Evolutionary conservation across 2,329 filamentous ascomycete genomes (phyloP), one percentile per base, ranked within the genome.

Genomic region (Phialemonium atrogriseum): DNA sequence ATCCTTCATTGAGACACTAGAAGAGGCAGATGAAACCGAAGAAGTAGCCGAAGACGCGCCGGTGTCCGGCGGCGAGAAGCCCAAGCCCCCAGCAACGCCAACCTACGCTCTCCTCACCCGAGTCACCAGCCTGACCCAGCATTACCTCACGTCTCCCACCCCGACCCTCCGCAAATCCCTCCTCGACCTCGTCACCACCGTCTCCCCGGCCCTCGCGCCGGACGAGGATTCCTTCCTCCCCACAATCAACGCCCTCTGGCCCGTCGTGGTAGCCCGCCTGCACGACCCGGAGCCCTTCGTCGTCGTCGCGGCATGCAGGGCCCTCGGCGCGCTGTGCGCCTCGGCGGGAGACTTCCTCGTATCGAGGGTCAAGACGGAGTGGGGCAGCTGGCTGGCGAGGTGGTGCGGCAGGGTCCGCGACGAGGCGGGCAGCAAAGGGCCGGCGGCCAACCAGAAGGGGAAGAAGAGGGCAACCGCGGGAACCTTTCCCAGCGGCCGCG

Each of bases 181-280:
- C 4, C 73, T 98, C 8, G 72, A 76, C 11, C 74, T 96, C 5
- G 71, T 96, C 10, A 63, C 70, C 16, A 85, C 78, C 1, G 80
- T 86, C 4, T 72, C 81, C 5, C 73, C 80, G 1, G 70, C 83
- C 1, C 71, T 98, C 4, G 73, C 81, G 0, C 67, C 66, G 4
- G 78, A 95, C 43, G 83, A 94, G 50, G 78, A 88, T 39, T 75
- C 77, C 0, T 95, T 94, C 51, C 60, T 98, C 2, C 91, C 91
- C 0, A 68, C 96, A 0, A 77, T 96, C 44, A 91, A 96, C 55
- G 80, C 82, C 4, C 65, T 96, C 7, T 98, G 89, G 89, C 87
- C 88, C 0, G 80, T 93, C 6, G 62, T 94, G 5, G 61, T 80
- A 2, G 65, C 68, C n/a, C 68, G 78, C 15, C 62, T 86, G 5